Evolutionary conservation across 75 land plant genomes (phyloP), one percentile per base, ranked within the genome.

Genomic region (Isoetes taiwanensis): DNA sequence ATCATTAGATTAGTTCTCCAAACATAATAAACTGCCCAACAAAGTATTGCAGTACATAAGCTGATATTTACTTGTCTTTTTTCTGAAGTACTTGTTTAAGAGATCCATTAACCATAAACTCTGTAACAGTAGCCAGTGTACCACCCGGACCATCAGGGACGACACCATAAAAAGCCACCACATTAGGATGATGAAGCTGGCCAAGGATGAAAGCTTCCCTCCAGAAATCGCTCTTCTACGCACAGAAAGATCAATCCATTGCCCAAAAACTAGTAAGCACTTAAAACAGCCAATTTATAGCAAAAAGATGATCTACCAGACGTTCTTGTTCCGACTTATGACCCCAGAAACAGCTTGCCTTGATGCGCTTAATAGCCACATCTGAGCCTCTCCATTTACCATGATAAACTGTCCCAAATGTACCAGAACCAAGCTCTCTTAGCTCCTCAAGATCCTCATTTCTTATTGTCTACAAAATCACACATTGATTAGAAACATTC

Each of bases 91-190:
- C 87, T 61, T 67, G 71, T 53, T 78, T 76, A 27, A 90, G 73
- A 32, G 97, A 90, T 32, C 97, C 97, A 83, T 90, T 90, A 43
- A 90, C 97, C 97, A 90, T 90, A 64, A 67, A 90, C 58, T 90
- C 97, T 30, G 97, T 90, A 1, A 90, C 97, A 37, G 97, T 90
- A 35, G 97, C 97, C 25, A 90, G 59, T 28, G 97, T 80, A 2
- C 88, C 82, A 12, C 85, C 94, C 32, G 97, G 97, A 0, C 94
- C 97, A 77, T 90, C 97, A 40, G 82, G 82, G 41, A 90, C 97
- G 41, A 90, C 81, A 50, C 97, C 97, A 75, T 90, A 90, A 54
- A 90, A 90, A 41, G 97, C 97, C 41, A 90, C 87, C 39, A 90
- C 94, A 74, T 90, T 90, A 2, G 97, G 97, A 70, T 90, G 97